Percentiles rank a stretch among this genome's conserved stretches.
These are phyloP conservation scores for Creolimax fragrantissima DNA, from an alignment of 78 protist species.

Conservation along the genomic window DNA sequence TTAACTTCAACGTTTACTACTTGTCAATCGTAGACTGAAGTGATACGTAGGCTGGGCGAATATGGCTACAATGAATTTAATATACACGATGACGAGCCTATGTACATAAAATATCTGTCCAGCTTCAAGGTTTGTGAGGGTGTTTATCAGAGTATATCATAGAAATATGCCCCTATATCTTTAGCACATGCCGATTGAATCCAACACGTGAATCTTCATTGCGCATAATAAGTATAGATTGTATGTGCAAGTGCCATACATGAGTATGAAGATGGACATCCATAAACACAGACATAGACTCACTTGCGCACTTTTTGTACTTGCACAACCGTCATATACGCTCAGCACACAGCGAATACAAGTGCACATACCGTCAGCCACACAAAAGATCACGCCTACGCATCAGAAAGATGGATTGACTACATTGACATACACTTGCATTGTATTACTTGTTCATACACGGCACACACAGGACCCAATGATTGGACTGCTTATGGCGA, in stretches of 20 bases:
- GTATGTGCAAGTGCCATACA: not conserved
- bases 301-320: not conserved
- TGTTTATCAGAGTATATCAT: too few species aligned
- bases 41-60: not conserved
- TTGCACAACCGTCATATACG: too few species aligned
- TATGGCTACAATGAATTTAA: constrained; percentile 15
- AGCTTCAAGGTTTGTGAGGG: not conserved
- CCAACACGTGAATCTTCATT: not conserved
- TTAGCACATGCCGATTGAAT: not conserved
- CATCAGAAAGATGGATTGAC: too few species aligned
- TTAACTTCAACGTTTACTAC: not conserved
- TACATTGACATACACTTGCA: too few species aligned
- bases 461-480: not conserved
- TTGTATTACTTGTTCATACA: too few species aligned
- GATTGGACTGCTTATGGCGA: not conserved
- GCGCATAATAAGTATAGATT: not conserved
- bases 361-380: too few species aligned
- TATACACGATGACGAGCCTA: not conserved
- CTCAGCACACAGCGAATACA: too few species aligned
- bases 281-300: not conserved
- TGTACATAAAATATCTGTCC: not conserved
- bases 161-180: too few species aligned
- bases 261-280: not conserved
- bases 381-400: too few species aligned
- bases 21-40: not conserved